Evolutionary conservation across 148 eudicot genomes (phyloP), one percentile per base, ranked within the genome.

Genomic region (Amaranthus hypochondriacus): DNA sequence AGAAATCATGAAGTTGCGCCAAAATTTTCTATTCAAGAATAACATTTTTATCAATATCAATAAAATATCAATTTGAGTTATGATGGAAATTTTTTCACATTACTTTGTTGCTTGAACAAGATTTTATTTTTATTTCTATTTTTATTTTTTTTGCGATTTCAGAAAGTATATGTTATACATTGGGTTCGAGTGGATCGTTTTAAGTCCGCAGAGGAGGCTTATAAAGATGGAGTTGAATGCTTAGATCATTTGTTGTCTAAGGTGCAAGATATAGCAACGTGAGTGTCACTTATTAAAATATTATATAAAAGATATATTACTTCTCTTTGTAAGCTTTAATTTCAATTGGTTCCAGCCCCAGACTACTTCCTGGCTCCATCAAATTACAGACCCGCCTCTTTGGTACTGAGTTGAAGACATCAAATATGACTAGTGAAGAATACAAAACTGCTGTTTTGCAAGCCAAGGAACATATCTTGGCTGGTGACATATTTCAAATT

Each of bases 401-500:
- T 78, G 96, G 99, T 66, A 83, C 87, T n/a, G 64, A 91, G 58
- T 83, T 89, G 84, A 84, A 84, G 79, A 78, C 78, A 10, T 92
- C 99, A 79, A 85, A 84, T 81, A 96, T 96, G 97, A 80, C 86
- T 61, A 85, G 85, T 53, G 96, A 90, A 59, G 89, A 85, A 68
- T 96, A 92, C 76, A 84, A 89, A 85, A 77, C 86, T 39, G 96
- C 96, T 50, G 99, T 96, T 65, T 71, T 90, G 78, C 81, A 85
- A 85, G 96, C 99, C 75, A 96, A 96, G 88, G 97, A 96, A 76
- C 99, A 96, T 84, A 96, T 96, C 66, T 74, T 86, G 68, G 99
- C 99, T 68, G 99, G 99, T 71, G 97, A 96, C 79, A 96, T 96
- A 58, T 96, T 96, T 83, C 99, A 96, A 78, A 90, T 96, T 70